Conservation (phyloP, 148 eudicot species). For the Beta vulgaris region DNA sequence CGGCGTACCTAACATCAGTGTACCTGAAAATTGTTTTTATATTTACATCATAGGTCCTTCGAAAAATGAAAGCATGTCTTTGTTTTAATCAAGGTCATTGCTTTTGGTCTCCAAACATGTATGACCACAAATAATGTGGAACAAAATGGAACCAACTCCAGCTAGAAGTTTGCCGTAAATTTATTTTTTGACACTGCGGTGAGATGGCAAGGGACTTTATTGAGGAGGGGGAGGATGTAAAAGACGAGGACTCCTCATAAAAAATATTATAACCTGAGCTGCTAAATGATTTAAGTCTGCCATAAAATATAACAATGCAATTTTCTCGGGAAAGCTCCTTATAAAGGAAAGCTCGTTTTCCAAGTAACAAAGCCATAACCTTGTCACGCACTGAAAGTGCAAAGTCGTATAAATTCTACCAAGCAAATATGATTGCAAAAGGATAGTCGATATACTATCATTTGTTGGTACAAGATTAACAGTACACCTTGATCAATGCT, state of each 20-base stretch:
- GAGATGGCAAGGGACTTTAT: not conserved
- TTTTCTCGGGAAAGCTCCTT: not conserved
- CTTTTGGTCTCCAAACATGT: not conserved
- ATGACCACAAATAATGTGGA: not conserved
- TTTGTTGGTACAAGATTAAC: not conserved
- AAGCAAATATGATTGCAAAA: not conserved
- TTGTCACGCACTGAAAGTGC: not conserved
- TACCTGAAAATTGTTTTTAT: not conserved
- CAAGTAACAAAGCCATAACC: not conserved
- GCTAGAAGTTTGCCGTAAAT: not conserved
- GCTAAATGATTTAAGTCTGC: not conserved
- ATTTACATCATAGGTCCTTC: not conserved
- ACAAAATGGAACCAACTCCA: not conserved
- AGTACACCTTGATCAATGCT: conserved; percentile 60
- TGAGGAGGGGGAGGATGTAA: not conserved
- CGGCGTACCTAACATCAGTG: not conserved
- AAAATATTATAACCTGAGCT: not conserved
- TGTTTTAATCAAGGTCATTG: not conserved
- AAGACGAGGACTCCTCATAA: not conserved
- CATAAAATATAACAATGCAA: not conserved
- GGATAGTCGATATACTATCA: not conserved
- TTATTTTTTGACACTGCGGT: not conserved
- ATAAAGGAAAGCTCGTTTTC: not conserved
- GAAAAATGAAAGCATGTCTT: not conserved
- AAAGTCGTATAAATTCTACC: not conserved